Base-by-base conservation (phyloP, 805 yeast species). In the Vanderwaltozyma verrucispora region DNA sequence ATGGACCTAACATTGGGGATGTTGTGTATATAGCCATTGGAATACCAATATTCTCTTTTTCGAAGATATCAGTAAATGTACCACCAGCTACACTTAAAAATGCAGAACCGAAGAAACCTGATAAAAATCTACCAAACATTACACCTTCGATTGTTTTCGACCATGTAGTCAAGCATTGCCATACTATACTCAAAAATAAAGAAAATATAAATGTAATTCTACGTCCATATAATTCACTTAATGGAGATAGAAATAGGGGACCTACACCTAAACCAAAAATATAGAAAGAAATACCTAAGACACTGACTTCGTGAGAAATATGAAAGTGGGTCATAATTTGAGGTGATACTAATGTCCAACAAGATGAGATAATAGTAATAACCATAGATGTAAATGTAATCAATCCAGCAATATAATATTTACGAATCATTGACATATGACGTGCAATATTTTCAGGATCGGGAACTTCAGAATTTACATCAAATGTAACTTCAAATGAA, bases 1-100 rank as follows among this genome's bases (percentile, higher is more conserved):
- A 69, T 2, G 92, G 89, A 0, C 89, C 92, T 30, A 75, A 51
- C 38, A 78, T 71, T 2, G 85, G 84, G 3, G 77, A 68, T 14
- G 79, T 62, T 0, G 83, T 68, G 49, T 72, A 81, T 4, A 78
- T 59, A 3, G 84, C 73, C 73, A 83, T 71, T 2, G 92, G 87
- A 9, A 69, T 59, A 24, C 84, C 83, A 38, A 86, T 73, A 30
- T 75, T 70, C 37, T 66, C 59, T 40, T 75, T 75, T 15, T 63
- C 63, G 64, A 76, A 83, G 39, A 82, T 65, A 56, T 83, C 94
- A 10, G 85, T 76, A 32, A 83, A 63, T 1, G 82, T 69, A 16
- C 92, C 94, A 26, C 88, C 87, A 9, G 86, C 85, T 24, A 81
- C 79, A 43, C 80, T 74, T 46, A 83, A 63, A 29, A 86, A 81